Percentiles rank a stretch among this genome's conserved stretches.
Conservation (phyloP, 352 stramenopile genomes). For the Phytophthora colocasiae region DNA sequence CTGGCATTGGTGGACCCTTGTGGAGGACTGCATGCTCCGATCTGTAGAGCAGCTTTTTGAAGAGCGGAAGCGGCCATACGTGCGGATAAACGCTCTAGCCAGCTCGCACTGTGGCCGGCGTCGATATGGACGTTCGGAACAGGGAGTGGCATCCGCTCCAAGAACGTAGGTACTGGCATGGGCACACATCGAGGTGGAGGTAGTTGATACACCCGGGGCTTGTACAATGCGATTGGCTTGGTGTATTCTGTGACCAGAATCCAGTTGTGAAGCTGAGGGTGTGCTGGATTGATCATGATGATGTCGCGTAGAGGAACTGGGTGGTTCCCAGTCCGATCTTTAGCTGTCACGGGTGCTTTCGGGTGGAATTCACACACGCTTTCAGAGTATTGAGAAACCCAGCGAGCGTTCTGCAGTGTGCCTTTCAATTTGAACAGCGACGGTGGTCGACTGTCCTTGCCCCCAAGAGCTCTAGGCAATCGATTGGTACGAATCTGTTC, state of each 20-base stretch:
- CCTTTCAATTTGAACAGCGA: constrained; percentile 87
- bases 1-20: constrained; percentile 58
- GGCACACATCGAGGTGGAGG: constrained; percentile 84
- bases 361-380: constrained; percentile 71
- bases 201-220: constrained; percentile 85
- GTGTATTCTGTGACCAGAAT: constrained; percentile 72
- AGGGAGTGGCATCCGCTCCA: constrained; percentile 75
- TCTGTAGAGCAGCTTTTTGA: constrained; percentile 66
- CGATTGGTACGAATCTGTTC: constrained; percentile 81
- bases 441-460: constrained; percentile 38
- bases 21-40: constrained; percentile 73
- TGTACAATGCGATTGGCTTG: constrained; percentile 78
- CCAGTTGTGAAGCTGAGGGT: constrained; percentile 64
- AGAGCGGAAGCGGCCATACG: constrained; percentile 57
- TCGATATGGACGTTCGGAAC: constrained; percentile 80
- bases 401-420: constrained; percentile 79
- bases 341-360: constrained; percentile 81
- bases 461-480: constrained; percentile 44
- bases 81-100: constrained; percentile 70
- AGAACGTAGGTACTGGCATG: constrained; percentile 81
- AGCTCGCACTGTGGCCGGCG: constrained; percentile 62
- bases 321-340: constrained; percentile 57
- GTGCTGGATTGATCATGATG: constrained; percentile 70
- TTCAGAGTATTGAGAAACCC: constrained; percentile 71
- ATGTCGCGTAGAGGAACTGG: constrained; percentile 39